Base-by-base conservation (phyloP, 331 rosid genomes). In the Quercus lobata region DNA sequence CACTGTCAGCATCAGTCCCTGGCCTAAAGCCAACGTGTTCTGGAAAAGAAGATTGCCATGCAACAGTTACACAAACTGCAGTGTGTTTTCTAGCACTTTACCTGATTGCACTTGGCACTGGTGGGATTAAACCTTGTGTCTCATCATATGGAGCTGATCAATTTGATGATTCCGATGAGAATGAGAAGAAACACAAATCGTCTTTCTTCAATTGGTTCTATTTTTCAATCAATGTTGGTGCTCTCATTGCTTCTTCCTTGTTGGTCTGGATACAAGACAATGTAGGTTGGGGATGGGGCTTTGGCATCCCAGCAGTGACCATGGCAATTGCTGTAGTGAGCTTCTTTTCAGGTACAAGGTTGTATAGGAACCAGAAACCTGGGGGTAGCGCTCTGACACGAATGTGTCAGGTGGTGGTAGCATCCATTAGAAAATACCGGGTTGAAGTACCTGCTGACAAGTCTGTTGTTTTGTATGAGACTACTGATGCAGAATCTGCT, bases 191-290 rank as follows among this genome's bases (percentile, higher is more conserved):
- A 52, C 82, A 81, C 41, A 88, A 85, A 78, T 68, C 76, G 32
- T 85, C 91, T 76, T 88, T 88, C 88, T 88, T 88, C 83, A 88
- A 83, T 37, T 88, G 91, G 91, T 88, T 88, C 75, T 88, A 88
- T 66, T 68, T 88, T 74, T 86, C 89, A 10, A 77, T 88, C 83
- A 86, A 88, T 57, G 76, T 88, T 24, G 91, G 91, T 65, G 91
- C 89, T 76, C 66, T 88, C 7, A 83, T 88, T 65, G 89, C 91
- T 24, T 0, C 56, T 69, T 85, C 89, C 65, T 72, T 85, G 62
- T 78, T 88, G 34, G 89, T 88, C 2, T 88, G 87, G 86, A 73
- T 88, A 75, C 91, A 88, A 81, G 81, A 76, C 6, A 83, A 86
- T 21, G 86, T 80, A 21, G 84, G 91, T 16, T 86, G 91, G 91